These are phyloP conservation scores for Picea sitchensis DNA, from an alignment of 75 land plant genomes.

Conservation along the genomic window DNA sequence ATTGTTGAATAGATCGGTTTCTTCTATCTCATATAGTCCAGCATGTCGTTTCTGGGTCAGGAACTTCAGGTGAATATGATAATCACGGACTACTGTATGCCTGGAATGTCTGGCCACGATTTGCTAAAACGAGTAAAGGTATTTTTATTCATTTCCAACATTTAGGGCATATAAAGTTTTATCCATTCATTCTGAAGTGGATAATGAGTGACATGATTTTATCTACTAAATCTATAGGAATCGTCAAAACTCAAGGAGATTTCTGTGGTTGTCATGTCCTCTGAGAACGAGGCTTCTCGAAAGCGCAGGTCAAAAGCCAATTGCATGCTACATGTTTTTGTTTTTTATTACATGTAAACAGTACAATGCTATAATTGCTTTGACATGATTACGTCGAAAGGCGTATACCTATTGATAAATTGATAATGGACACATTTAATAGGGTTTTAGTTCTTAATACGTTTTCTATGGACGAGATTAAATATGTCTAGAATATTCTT, in stretches of 20 bases:
- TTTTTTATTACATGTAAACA: too few relatives aligned
- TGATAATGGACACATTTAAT: too few relatives aligned
- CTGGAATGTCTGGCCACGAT: conserved; percentile 74
- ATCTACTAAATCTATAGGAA: not conserved
- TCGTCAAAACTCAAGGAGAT: conserved; percentile 31
- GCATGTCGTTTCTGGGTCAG: not conserved
- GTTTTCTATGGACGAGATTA: too few relatives aligned
- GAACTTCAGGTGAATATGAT: conserved; percentile 40
- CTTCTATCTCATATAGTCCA: too few relatives aligned
- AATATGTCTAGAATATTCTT: too few relatives aligned
- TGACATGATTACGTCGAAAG: too few relatives aligned
- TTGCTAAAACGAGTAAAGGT: conserved; percentile 66
- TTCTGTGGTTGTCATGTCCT: conserved; percentile 46
- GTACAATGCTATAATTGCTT: not conserved
- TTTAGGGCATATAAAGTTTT: not conserved
- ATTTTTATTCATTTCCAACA: not conserved
- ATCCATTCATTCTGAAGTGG: too few relatives aligned
- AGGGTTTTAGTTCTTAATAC: too few relatives aligned
- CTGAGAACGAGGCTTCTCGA: conserved; percentile 30
- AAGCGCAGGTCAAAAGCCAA: conserved; percentile 22
- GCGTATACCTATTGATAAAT: too few relatives aligned
- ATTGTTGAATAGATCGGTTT: too few relatives aligned
- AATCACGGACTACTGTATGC: conserved; percentile 80
- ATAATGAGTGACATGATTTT: not conserved
- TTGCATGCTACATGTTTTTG: not conserved